Evolutionary conservation across 441 rosid genomes (phyloP), one percentile per base, ranked within the genome.

Genomic region (Mallotus japonicus): DNA sequence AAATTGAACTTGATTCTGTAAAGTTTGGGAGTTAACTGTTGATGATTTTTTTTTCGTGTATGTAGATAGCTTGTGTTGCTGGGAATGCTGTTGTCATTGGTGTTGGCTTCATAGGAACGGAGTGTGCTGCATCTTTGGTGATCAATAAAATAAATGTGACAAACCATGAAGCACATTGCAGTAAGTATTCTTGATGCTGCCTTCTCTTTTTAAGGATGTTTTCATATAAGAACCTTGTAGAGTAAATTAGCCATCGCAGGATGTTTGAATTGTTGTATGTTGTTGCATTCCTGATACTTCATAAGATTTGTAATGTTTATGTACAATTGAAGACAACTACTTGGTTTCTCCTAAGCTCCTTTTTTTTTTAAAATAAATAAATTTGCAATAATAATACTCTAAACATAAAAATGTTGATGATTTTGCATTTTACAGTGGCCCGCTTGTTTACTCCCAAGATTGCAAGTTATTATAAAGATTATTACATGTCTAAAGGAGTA

Each of bases 91-190:
- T 95, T 74, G 93, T 95, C 65, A 95, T 95, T 1, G 99, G 98
- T 12, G 98, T 96, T 77, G 99, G 99, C 77, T 95, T 92, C 77
- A 90, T 95, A 64, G 98, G 98, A 82, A 95, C 92, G 99, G 99
- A 95, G 78, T 95, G 98, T 76, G 95, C 99, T 62, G 96, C 98
- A 73, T 92, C 98, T 74, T 84, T 95, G 82, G 99, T 85, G 76
- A 92, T 89, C 85, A 91, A 89, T 85, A 90, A 87, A 81, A 90
- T 90, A 69, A 92, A 87, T 56, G 96, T 91, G 64, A n/a, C n/a
- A n/a, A n/a, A 89, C 99, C 17, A 87, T 10, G 98, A 92, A 84
- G 91, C 83, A 70, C 97, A 95, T 83, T 91, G 95, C 87, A 88
- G 99, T 92, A 83, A 87, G 95, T 60, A 46, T 19, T 71, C 74